Conservation (phyloP, 129 eudicot genomes). For the Logfia minima region DNA sequence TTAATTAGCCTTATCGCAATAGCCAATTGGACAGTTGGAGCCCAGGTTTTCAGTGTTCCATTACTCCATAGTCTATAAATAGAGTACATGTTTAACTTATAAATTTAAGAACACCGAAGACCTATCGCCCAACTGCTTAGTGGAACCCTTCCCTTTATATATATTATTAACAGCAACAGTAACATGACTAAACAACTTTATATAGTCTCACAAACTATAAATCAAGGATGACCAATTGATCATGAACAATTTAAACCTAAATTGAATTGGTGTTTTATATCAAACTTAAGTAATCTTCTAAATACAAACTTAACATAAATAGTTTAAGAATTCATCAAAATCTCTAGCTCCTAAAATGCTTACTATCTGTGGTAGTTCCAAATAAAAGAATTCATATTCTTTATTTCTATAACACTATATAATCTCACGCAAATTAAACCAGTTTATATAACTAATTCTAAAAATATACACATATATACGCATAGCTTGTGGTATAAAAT, state of each 20-base stretch:
- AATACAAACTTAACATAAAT: too few relatives aligned
- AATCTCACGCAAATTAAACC: slow-evolving; percentile 4
- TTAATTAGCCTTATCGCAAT: too few relatives aligned
- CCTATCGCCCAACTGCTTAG: too few relatives aligned
- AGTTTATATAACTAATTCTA: background rate
- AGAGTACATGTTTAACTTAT: too few relatives aligned
- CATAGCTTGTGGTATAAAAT: background rate
- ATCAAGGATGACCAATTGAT: slow-evolving; percentile 20
- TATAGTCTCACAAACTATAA: slow-evolving; percentile 10
- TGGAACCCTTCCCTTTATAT: background rate
- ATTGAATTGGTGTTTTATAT: background rate
- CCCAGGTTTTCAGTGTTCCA: too few relatives aligned
- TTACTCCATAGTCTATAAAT: too few relatives aligned
- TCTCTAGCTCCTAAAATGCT: too few relatives aligned
- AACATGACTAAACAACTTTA: slow-evolving; percentile 12
- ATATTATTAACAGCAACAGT: background rate
- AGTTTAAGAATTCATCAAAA: too few relatives aligned
- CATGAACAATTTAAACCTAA: background rate
- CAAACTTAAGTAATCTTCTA: slow-evolving; percentile 4
- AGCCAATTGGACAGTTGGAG: too few relatives aligned
- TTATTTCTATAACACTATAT: background rate
- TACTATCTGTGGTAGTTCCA: too few relatives aligned
- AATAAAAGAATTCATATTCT: background rate
- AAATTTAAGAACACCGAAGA: background rate
- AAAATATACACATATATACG: too few relatives aligned